Evolutionary conservation across 306 rosid genomes (phyloP).

Genomic region (Quercus alba): DNA sequence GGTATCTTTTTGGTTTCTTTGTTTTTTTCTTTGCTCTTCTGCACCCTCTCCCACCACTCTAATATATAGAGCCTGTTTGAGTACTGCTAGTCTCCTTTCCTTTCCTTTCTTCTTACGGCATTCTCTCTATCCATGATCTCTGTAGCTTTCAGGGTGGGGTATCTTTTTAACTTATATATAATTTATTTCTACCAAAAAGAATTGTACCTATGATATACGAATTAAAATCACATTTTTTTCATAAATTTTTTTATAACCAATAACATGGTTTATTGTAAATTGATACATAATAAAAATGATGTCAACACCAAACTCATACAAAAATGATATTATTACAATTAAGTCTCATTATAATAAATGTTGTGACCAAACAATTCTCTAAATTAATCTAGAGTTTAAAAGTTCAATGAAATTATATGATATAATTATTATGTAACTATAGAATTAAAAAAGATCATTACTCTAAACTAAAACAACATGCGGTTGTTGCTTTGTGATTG

Average conservation of each 20-base stretch:
- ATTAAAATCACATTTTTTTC: not conserved
- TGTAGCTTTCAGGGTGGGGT: conserved; percentile 55
- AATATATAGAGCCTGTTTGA: conserved; percentile 50
- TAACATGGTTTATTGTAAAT: no score
- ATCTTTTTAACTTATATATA: not conserved
- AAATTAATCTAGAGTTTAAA: no score
- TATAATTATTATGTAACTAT: no score
- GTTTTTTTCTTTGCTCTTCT: conserved; percentile 30
- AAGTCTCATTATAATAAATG: no score
- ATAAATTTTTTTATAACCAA: no score
- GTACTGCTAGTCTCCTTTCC: conserved; percentile 30
- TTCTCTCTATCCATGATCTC: conserved; percentile 39
- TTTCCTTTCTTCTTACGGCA: conserved; percentile 90
- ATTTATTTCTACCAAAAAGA: not conserved
- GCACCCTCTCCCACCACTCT: conserved; percentile 45
- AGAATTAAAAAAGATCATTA: no score
- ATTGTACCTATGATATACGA: no score
- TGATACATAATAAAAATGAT: no score
- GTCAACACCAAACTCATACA: no score
- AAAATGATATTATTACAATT: no score
- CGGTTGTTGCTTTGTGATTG: conserved; percentile 41
- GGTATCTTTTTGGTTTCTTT: conserved; percentile 40
- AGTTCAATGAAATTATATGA: no score
- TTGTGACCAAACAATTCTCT: no score
- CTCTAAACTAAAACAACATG: not conserved